These are phyloP conservation scores for Aspergillus nomiae DNA, from an alignment of 2,329 filamentous ascomycete genomes.

Conservation along the genomic window DNA sequence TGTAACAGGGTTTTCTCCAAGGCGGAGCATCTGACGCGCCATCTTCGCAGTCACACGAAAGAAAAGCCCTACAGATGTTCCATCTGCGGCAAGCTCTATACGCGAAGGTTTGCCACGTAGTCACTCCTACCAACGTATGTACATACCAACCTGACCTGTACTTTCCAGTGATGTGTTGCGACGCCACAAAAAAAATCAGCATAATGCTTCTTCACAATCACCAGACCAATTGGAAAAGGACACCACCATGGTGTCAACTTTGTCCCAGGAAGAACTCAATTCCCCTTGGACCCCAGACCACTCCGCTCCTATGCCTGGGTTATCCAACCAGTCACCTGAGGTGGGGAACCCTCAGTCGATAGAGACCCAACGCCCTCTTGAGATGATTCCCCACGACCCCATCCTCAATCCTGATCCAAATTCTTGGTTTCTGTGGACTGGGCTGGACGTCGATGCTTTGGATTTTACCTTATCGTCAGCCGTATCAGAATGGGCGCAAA, in stretches of 20 bases:
- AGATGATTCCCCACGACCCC: neutral
- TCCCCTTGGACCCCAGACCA: no score
- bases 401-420: slow-evolving; percentile 9
- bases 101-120: slow-evolving; percentile 13
- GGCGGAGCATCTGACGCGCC: slow-evolving; percentile 39
- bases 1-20: slow-evolving; percentile 23
- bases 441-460: slow-evolving; percentile 21
- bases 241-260: no score
- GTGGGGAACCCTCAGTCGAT: no score
- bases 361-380: no score
- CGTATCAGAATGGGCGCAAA: slow-evolving; percentile 22
- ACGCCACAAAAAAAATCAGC: slow-evolving; percentile 14
- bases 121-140: no score
- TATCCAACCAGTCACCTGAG: no score
- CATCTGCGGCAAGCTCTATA: slow-evolving; percentile 22
- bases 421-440: slow-evolving; percentile 20
- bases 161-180: slow-evolving; percentile 17
- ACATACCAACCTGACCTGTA: neutral
- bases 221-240: no score
- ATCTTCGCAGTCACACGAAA: slow-evolving; percentile 89
- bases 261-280: no score
- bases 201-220: no score
- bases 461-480: slow-evolving; percentile 22
- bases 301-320: no score
- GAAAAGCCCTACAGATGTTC: slow-evolving; percentile 71